phyloP scores from a whole-genome alignment of 306 rosid species.

The Datisca glomerata region DNA sequence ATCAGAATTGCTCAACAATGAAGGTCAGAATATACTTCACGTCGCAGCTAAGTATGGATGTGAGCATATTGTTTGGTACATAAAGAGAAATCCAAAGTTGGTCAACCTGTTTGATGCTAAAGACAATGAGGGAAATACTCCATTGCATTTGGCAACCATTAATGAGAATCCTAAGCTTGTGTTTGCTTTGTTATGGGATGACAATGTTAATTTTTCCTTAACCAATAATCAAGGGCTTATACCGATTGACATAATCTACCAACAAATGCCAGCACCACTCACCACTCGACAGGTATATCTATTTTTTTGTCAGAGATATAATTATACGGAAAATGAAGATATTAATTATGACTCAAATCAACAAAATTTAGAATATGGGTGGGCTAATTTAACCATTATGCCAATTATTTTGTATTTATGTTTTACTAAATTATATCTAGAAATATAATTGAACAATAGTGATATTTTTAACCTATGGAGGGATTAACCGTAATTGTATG shows the following conservation, averaged over 20 bases:
- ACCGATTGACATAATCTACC: not conserved
- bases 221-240: not conserved
- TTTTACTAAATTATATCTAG: too few relatives aligned
- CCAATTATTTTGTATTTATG: too few relatives aligned
- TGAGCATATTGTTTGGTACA: not conserved
- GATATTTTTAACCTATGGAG: too few relatives aligned
- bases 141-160: not conserved
- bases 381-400: too few relatives aligned
- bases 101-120: not conserved
- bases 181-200: not conserved
- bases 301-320: too few relatives aligned
- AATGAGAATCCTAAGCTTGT: not conserved
- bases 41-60: constrained; percentile 4
- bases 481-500: too few relatives aligned
- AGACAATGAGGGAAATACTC: not conserved
- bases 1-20: not conserved
- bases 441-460: too few relatives aligned
- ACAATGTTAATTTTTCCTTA: not conserved
- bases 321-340: too few relatives aligned
- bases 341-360: too few relatives aligned
- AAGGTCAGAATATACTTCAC: constrained; percentile 7
- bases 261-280: not conserved
- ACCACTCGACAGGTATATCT: not conserved
- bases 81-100: not conserved
- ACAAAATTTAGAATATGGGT: too few relatives aligned